Percentiles rank a stretch among this genome's conserved stretches.
These are phyloP conservation scores for Pyricularia pennisetigena DNA, from an alignment of 2,329 filamentous ascomycete genomes.

Conservation along the genomic window DNA sequence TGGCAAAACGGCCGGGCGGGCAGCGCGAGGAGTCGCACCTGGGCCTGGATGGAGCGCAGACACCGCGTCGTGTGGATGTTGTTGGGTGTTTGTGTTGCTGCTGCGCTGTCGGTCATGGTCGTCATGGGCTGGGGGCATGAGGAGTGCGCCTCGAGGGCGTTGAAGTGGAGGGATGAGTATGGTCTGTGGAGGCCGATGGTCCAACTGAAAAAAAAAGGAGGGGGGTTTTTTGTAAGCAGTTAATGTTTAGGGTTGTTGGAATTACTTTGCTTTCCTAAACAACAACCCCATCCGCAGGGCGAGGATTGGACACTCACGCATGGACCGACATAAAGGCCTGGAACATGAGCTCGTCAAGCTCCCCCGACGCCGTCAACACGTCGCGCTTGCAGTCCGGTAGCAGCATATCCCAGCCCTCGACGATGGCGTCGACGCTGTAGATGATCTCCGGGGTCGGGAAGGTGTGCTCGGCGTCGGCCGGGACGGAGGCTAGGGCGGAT, in stretches of 20 bases:
- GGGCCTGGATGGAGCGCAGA: conserved; percentile 24
- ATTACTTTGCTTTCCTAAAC: no score
- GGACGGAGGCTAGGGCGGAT: conserved; percentile 15
- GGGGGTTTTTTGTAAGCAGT: no score
- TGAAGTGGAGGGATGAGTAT: conserved; percentile 27
- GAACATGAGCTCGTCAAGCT: conserved; percentile 20
- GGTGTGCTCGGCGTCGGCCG: conserved; percentile 12
- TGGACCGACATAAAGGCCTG: conserved; percentile 17
- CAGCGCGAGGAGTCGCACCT: conserved; percentile 26
- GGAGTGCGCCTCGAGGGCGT: conserved; percentile 25
- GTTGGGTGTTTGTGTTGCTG: not conserved
- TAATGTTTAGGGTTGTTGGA: no score
- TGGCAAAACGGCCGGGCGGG: conserved; percentile 23
- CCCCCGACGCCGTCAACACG: conserved; percentile 19
- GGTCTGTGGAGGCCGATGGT: conserved; percentile 22
- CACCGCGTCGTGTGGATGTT: conserved; percentile 29
- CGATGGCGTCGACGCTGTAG: conserved; percentile 22
- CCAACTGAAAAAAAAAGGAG: conserved; percentile 19
- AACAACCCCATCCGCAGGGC: not conserved
- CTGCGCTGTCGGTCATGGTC: not conserved
- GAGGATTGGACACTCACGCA: conserved; percentile 9
- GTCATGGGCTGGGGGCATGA: conserved; percentile 19
- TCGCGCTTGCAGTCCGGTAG: conserved; percentile 21
- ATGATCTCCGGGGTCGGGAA: conserved; percentile 18
- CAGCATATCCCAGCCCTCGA: conserved; percentile 27